Conservation (phyloP, 345 rosid genomes). For the Brassica incana region DNA sequence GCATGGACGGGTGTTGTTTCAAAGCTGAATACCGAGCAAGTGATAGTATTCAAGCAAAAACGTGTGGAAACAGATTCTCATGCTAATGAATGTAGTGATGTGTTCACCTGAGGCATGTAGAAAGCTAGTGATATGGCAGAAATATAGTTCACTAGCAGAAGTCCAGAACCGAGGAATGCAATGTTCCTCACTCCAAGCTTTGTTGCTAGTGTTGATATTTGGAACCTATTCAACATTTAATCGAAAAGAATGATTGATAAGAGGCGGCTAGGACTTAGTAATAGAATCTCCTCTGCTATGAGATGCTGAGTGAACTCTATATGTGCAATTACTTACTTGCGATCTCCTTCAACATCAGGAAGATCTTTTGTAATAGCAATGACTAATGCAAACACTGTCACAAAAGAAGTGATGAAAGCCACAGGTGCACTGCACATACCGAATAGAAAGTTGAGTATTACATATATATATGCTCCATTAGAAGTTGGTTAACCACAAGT, state of each 20-base stretch:
- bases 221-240: conserved; percentile 51
- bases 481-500: neutral
- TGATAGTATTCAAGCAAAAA: conserved; percentile 1
- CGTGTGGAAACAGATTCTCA: neutral
- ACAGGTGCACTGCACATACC: conserved; percentile 75
- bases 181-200: conserved; percentile 95
- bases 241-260: neutral
- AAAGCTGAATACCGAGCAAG: conserved; percentile 1
- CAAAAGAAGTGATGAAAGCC: conserved; percentile 93
- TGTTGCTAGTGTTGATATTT: conserved; percentile 90
- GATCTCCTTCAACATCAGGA: conserved; percentile 96
- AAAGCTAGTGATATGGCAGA: conserved; percentile 73
- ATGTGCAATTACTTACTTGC: conserved; percentile 59
- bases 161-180: conserved; percentile 85
- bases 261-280: neutral
- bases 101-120: conserved; percentile 79
- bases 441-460: neutral
- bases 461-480: neutral
- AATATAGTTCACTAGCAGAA: conserved; percentile 74
- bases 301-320: neutral
- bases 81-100: conserved; percentile 3
- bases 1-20: neutral
- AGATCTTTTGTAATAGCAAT: conserved; percentile 97
- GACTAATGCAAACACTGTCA: conserved; percentile 84
- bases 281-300: neutral